Base-by-base conservation (phyloP, 352 stramenopile species). In the Globisporangium cylindrosporum region DNA sequence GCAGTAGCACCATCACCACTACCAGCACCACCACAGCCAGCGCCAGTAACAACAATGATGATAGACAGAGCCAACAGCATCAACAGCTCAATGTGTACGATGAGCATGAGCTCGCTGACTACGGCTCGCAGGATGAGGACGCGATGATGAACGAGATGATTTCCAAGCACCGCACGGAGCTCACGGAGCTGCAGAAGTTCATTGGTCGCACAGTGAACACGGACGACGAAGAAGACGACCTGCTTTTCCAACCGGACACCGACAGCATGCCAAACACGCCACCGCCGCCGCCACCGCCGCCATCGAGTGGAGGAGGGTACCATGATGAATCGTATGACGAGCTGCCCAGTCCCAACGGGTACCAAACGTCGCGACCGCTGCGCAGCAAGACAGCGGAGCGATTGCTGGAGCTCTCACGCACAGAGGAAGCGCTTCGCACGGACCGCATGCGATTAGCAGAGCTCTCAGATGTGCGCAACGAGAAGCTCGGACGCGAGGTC, bases 361-460 rank as follows among this genome's bases (percentile, higher is more conserved):
- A 78, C 59, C 59, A 69, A 29, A 88, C 72, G 22, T 72, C 78
- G 36, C 78, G 82, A 43, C 41, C 77, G 2, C 66, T 74, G 27
- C 68, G 75, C 27, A 73, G 71, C 58, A 71, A 76, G 7, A 74
- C 80, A 5, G 75, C 74, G n/a, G 79, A 89, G 63, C 71, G 80
- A 10, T 68, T 90, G 8, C 29, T 82, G 56, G 75, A 88, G 54
- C 69, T 90, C 5, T 88, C 81, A 34, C 73, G 74, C 36, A 79
- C 74, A 0, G 77, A 91, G 63, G 72, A 86, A 56, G 49, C 60
- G 27, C 49, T 62, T 27, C 79, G 84, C 58, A 86, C 74, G 8
- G 84, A 95, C 61, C 86, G 88, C 51, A 94, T 95, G 88, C 64
- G 74, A 22, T 68, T 94, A 2, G 84, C 86, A 4, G 88, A 95